These are phyloP conservation scores for Populus hybrid DNA, from an alignment of 441 rosid genomes.

Conservation along the genomic window DNA sequence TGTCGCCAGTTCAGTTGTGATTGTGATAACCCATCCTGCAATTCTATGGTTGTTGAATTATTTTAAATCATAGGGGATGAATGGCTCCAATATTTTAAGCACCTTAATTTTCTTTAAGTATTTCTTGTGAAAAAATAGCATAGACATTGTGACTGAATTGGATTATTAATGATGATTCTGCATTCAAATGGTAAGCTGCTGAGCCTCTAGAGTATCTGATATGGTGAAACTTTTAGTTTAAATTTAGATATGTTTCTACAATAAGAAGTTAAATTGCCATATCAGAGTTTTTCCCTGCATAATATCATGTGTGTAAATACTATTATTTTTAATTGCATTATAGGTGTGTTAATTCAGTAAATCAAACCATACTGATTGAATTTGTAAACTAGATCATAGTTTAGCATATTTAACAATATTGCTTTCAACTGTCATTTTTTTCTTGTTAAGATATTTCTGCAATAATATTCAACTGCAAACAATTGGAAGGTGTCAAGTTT, in stretches of 20 bases:
- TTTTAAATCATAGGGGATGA: constrained; percentile 31
- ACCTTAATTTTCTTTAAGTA: constrained; percentile 16
- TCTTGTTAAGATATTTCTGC: not conserved
- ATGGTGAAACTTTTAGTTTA: not conserved
- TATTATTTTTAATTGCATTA: not conserved
- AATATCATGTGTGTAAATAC: not conserved
- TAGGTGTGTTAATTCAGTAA: not conserved
- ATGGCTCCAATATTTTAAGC: constrained; percentile 25
- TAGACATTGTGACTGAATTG: not conserved
- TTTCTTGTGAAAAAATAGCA: constrained; percentile 5
- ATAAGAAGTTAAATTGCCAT: not conserved
- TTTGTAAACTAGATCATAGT: not conserved
- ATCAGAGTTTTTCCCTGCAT: not conserved
- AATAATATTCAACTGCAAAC: constrained; percentile 57
- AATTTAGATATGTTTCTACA: not conserved
- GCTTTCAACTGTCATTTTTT: not conserved
- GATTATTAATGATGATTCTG: not conserved
- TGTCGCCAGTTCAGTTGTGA: constrained; percentile 13
- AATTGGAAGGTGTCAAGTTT: constrained; percentile 99
- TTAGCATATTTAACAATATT: not conserved
- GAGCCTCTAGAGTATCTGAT: not conserved
- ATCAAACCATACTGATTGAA: not conserved
- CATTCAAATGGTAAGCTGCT: not conserved
- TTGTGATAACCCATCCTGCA: constrained; percentile 33
- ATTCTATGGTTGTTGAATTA: constrained; percentile 38